Conservation (phyloP, 306 rosid species). For the Vigna mungo region DNA sequence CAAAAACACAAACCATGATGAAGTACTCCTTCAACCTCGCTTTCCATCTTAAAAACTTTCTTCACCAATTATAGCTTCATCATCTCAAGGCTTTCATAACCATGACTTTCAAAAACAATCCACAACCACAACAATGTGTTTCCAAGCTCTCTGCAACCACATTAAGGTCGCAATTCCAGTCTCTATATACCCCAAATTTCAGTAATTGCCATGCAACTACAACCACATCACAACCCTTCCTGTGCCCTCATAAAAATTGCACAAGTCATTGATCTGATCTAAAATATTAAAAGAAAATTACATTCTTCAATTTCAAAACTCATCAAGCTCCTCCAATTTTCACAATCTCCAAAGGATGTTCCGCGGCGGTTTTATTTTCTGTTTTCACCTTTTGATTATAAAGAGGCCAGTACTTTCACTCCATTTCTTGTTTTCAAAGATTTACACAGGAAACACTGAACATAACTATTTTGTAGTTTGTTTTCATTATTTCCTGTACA, state of each 20-base stretch:
- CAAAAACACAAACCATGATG: background rate
- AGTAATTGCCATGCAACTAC: background rate
- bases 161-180: background rate
- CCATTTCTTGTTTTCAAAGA: no score
- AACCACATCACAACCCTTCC: background rate
- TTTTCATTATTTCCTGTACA: no score
- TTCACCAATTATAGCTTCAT: background rate
- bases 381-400: no score
- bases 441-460: no score
- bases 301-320: background rate
- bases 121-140: background rate
- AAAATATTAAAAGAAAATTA: background rate
- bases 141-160: background rate
- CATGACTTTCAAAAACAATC: background rate
- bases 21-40: background rate
- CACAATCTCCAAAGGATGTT: background rate
- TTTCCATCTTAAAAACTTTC: background rate
- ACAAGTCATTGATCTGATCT: background rate
- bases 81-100: background rate
- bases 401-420: no score
- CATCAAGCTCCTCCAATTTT: conserved; percentile 14
- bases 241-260: background rate
- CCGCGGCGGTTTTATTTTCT: background rate
- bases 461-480: no score
- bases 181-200: background rate